phyloP scores from a whole-genome alignment of 176 grass and related monocot species.

The Triticum aestivum region DNA sequence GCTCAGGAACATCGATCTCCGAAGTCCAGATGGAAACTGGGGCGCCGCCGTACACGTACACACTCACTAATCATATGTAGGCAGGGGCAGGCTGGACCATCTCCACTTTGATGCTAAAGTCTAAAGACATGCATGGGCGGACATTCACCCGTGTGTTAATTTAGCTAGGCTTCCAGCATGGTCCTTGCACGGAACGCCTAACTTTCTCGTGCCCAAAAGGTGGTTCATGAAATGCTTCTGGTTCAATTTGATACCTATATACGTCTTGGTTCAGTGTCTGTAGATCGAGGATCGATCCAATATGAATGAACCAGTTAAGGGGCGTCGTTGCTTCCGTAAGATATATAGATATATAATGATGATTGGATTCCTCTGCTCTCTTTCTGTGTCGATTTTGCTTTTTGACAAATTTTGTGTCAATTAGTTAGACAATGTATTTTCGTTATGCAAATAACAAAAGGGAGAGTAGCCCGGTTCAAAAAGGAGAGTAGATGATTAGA shows the following conservation, averaged over 20 bases:
- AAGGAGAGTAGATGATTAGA: too few relatives aligned
- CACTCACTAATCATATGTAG: background rate
- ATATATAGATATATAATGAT: too few relatives aligned
- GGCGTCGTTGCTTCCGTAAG: too few relatives aligned
- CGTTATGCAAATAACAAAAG: too few relatives aligned
- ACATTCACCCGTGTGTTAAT: background rate
- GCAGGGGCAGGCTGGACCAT: background rate
- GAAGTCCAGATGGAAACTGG: background rate
- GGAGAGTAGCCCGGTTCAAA: too few relatives aligned
- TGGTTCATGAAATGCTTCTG: background rate
- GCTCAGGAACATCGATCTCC: background rate
- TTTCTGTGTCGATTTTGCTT: too few relatives aligned
- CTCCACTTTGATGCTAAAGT: background rate
- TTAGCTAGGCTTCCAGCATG: background rate
- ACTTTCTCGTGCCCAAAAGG: conserved; percentile 3
- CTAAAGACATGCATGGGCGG: background rate
- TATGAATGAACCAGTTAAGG: too few relatives aligned
- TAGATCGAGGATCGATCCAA: background rate
- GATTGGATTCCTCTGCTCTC: too few relatives aligned
- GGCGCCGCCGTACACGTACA: background rate
- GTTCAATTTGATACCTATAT: background rate
- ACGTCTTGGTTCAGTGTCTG: background rate
- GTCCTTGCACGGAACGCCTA: background rate
- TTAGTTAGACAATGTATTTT: too few relatives aligned
- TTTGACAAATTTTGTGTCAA: too few relatives aligned